Conservation (phyloP, 345 rosid genomes). For the Eucalyptus tenuipes region DNA sequence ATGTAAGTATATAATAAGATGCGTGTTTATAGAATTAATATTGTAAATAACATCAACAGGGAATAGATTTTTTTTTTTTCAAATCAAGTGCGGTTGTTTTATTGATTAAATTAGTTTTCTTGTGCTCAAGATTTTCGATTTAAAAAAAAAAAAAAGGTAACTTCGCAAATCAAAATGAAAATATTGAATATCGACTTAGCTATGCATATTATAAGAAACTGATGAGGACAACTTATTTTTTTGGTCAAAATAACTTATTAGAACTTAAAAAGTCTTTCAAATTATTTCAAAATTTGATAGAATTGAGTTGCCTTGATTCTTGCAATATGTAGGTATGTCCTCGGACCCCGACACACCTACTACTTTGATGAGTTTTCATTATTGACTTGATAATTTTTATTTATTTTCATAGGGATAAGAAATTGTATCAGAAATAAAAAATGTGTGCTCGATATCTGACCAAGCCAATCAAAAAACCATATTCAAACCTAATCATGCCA, state of each 20-base stretch:
- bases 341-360: fast-evolving
- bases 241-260: fast-evolving
- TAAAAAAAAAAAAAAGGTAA: fast-evolving
- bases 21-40: background rate
- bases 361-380: fast-evolving
- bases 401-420: background rate
- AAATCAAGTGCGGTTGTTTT: background rate
- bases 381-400: background rate
- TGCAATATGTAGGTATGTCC: background rate
- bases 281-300: background rate
- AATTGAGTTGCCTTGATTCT: background rate
- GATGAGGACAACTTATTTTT: background rate
- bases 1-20: background rate
- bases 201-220: background rate
- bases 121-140: background rate
- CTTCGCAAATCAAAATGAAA: background rate
- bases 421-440: background rate
- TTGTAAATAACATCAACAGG: background rate
- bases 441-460: background rate
- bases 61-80: background rate
- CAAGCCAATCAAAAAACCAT: background rate
- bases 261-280: fast-evolving
- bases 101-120: background rate
- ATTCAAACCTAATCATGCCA: fast-evolving
- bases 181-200: background rate